Conservation (phyloP, 2,329 filamentous ascomycete species). For the Zymoseptoria tritici region DNA sequence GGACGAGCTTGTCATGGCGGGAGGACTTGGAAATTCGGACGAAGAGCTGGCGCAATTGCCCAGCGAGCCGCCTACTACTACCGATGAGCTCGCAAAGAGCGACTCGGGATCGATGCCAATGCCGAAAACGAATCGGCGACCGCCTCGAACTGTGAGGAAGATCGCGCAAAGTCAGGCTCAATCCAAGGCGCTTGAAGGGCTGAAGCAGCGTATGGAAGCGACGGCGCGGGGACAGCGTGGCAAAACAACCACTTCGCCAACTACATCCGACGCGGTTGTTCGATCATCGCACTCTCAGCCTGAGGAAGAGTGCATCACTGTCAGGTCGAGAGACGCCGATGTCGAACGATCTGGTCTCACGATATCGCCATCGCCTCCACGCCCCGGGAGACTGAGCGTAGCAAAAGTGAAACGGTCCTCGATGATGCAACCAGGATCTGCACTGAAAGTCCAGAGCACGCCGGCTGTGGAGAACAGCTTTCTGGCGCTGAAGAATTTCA, state of each 20-base stretch:
- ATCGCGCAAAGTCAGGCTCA: conserved; percentile 21
- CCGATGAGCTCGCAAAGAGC: conserved; percentile 23
- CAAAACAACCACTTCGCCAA: conserved; percentile 1
- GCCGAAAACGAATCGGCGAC: conserved; percentile 15
- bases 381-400: conserved; percentile 28
- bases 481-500: conserved; percentile 45
- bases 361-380: conserved; percentile 27
- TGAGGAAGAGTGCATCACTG: background rate
- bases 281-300: conserved; percentile 9
- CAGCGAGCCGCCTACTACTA: conserved; percentile 13
- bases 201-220: conserved; percentile 29
- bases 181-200: conserved; percentile 24
- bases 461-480: conserved; percentile 40
- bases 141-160: conserved; percentile 22
- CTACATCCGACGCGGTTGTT: background rate
- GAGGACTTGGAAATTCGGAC: conserved; percentile 18
- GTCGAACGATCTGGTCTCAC: conserved; percentile 35
- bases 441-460: conserved; percentile 37
- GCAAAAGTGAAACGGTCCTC: conserved; percentile 18
- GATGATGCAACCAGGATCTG: conserved; percentile 33
- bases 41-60: conserved; percentile 5
- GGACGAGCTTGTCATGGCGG: conserved; percentile 25
- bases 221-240: conserved; percentile 18
- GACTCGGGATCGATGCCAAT: conserved; percentile 9
- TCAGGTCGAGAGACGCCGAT: conserved; percentile 82